Evolutionary conservation across 2,329 filamentous ascomycete genomes (phyloP), one percentile per base, ranked within the genome.

Genomic region (Colletotrichum sp.): DNA sequence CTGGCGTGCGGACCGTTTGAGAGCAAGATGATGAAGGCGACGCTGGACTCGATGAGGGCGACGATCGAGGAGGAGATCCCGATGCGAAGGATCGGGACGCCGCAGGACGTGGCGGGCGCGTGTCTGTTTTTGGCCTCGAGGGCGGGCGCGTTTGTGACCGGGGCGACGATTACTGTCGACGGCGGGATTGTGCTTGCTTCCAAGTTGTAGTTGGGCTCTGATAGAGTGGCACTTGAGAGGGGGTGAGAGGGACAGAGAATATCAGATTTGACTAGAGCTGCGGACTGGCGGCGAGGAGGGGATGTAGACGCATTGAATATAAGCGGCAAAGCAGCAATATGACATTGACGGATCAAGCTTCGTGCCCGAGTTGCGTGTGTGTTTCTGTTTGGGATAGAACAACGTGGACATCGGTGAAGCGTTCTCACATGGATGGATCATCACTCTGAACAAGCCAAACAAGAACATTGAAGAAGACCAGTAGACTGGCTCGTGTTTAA

Each of bases 1-100:
- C 84, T 95, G 71, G 94, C 94, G 7, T 95, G 93, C 80, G 94
- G 94, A 4, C 93, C 93, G 4, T 94, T 94, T 76, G 87, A 92
- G 77, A 92, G 88, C 76, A 93, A 92, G 85, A 94, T 94, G 92
- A 93, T 93, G 91, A 88, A 87, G 72, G 88, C 87, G 24, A 91
- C 90, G 73, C 84, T 94, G 75, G 87, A 91, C 75, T 84, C 86
- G 38, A 89, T 89, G 73, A 86, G 89, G 63, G 89, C 90, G 6
- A 82, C 82, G 8, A 92, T 94, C 78, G 87, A 87, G 73, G 85
- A 83, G 1, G 88, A 88, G 5, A 92, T 94, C 75, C 94, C 94
- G 12, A 80, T 95, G 78, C 89, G 90, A 1, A 85, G 94, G 36
- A 94, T 95, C 79, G 94, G 94, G 1, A 89, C 85, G 21, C 90